Conservation (phyloP, 768 basidiomycete genomes). For the Lactarius hengduanensis region DNA sequence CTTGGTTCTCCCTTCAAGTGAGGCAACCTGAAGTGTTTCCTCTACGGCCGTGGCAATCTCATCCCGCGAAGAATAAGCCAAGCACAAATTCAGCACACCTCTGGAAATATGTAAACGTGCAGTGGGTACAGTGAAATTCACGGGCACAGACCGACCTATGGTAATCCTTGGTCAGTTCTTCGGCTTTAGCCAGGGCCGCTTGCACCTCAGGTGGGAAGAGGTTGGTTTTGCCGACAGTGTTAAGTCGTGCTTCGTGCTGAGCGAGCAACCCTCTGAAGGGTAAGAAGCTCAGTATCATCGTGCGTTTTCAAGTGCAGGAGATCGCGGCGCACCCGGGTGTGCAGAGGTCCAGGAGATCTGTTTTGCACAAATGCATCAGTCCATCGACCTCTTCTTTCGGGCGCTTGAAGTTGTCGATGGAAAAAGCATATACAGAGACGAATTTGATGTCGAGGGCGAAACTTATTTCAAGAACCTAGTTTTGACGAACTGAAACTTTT, state of each 20-base stretch:
- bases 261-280: constrained; percentile 73
- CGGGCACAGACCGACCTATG: constrained; percentile 46
- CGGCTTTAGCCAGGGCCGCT: constrained; percentile 66
- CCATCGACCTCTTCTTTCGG: constrained; percentile 80
- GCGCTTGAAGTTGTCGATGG: constrained; percentile 95
- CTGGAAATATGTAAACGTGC: constrained; percentile 40
- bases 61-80: constrained; percentile 88
- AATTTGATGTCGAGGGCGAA: constrained; percentile 73
- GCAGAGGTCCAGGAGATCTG: constrained; percentile 74
- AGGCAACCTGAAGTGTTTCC: constrained; percentile 43
- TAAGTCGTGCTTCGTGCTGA: constrained; percentile 79
- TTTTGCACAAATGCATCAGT: constrained; percentile 79
- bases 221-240: constrained; percentile 73
- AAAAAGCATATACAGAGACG: constrained; percentile 93
- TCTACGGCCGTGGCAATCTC: constrained; percentile 85
- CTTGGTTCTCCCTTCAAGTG: constrained; percentile 36
- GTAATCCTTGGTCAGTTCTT: constrained; percentile 73
- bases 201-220: constrained; percentile 78
- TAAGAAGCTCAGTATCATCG: not conserved
- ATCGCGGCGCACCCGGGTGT: constrained; percentile 63
- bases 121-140: constrained; percentile 1
- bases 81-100: constrained; percentile 86
- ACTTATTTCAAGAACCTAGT: constrained; percentile 81
- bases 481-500: not conserved
- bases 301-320: not conserved